Evolutionary conservation across 306 rosid species (phyloP).

Genomic region (Ceratonia siliqua): DNA sequence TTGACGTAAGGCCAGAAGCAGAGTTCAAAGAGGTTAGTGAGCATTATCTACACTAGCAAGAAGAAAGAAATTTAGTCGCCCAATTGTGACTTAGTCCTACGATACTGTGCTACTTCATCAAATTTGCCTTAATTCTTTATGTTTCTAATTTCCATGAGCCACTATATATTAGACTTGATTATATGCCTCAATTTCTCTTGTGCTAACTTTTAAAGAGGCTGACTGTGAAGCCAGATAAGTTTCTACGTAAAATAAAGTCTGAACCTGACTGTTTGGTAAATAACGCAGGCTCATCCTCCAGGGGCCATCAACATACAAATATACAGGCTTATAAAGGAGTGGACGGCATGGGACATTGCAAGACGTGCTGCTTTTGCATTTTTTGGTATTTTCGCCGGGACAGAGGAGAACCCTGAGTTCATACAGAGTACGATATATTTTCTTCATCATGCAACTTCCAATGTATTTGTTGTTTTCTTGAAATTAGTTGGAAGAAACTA

Average conservation of each 20-base stretch:
- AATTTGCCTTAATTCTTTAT: constrained; percentile 2
- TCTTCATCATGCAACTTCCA: constrained; percentile 10
- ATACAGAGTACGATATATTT: constrained; percentile 50
- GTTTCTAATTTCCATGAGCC: constrained; percentile 6
- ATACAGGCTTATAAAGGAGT: constrained; percentile 95
- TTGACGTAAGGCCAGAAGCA: constrained; percentile 94
- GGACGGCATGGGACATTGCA: constrained; percentile 99
- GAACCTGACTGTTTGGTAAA: constrained; percentile 26
- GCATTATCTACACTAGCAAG: neutral
- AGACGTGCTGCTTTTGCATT: constrained; percentile 97
- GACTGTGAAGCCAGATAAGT: too few relatives aligned
- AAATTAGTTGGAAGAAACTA: neutral
- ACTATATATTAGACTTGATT: too few relatives aligned
- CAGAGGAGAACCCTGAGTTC: constrained; percentile 98
- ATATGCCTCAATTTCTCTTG: too few relatives aligned
- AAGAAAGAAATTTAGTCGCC: neutral
- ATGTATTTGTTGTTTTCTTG: constrained; percentile 18
- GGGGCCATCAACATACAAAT: constrained; percentile 90
- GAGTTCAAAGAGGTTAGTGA: constrained; percentile 85
- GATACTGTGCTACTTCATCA: constrained; percentile 2
- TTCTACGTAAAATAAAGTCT: too few relatives aligned
- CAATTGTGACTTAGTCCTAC: neutral
- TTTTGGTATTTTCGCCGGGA: constrained; percentile 92
- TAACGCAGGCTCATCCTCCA: constrained; percentile 77
- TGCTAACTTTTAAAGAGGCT: too few relatives aligned